A percentile compares a stretch with the other conserved stretches of the same genome.
Evolutionary conservation across 257 asterid species (phyloP).

Genomic region (Ophiorrhiza pumila): DNA sequence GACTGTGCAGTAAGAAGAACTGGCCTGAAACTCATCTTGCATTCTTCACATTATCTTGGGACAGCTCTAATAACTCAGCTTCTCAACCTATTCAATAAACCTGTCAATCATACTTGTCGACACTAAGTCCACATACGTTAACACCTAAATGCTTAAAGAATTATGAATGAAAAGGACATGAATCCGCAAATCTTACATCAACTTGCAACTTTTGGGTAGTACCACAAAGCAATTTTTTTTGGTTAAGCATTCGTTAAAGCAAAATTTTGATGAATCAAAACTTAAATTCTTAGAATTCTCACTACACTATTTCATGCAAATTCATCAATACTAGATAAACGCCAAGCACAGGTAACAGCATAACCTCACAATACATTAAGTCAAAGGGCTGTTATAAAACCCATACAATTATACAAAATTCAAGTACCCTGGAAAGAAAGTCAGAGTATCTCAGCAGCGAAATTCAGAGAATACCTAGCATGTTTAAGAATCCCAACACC

Average conservation of each 20-base stretch:
- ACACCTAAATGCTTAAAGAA: too few relatives aligned
- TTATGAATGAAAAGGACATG: too few relatives aligned
- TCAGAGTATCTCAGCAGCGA: not conserved
- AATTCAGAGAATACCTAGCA: not conserved
- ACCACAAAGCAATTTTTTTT: not conserved
- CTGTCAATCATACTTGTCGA: too few relatives aligned
- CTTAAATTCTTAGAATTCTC: not conserved
- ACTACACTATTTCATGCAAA: not conserved
- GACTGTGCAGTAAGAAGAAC: too few relatives aligned
- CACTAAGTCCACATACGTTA: too few relatives aligned
- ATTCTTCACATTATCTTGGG: too few relatives aligned
- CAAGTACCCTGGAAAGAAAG: not conserved
- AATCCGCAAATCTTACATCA: too few relatives aligned
- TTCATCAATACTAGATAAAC: not conserved
- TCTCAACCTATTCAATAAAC: too few relatives aligned
- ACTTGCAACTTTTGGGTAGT: too few relatives aligned
- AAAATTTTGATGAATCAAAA: not conserved
- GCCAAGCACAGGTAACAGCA: not conserved
- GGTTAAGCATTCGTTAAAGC: not conserved
- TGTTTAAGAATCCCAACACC: not conserved
- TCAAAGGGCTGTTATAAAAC: not conserved
- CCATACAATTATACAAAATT: not conserved
- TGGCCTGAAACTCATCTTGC: too few relatives aligned
- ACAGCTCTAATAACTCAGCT: too few relatives aligned
- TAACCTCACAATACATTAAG: not conserved